A percentile compares a stretch with the other conserved stretches of the same genome.
Conservation (phyloP, 2,329 filamentous ascomycete species). For the Alternaria sp. region DNA sequence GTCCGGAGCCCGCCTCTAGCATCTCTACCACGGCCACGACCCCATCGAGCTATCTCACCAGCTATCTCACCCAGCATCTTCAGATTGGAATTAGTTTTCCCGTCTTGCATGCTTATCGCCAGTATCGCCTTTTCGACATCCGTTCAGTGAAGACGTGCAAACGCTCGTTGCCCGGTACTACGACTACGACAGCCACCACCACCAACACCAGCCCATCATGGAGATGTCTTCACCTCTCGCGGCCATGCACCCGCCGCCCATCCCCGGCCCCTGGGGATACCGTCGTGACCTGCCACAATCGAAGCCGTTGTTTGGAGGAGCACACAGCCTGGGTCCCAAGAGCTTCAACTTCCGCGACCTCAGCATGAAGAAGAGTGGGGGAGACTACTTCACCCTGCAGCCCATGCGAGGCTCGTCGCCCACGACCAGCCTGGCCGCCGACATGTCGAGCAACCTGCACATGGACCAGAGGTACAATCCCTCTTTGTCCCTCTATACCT, state of each 20-base stretch:
- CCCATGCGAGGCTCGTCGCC: conserved; percentile 86
- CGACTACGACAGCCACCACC: conserved; percentile 61
- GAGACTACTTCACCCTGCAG: conserved; percentile 85
- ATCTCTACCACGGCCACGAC: conserved; percentile 13
- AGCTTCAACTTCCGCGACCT: conserved; percentile 80
- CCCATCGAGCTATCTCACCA: conserved; percentile 6
- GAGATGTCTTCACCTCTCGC: conserved; percentile 94
- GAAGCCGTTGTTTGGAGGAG: conserved; percentile 62
- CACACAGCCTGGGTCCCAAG: conserved; percentile 65
- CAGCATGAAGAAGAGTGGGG: conserved; percentile 72
- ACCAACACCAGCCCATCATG: conserved; percentile 62
- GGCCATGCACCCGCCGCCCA: conserved; percentile 81
- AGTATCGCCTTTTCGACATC: conserved; percentile 26
- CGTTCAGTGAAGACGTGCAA: conserved; percentile 28
- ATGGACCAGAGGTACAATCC: conserved; percentile 84
- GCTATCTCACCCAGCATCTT: conserved; percentile 46
- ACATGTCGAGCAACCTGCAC: conserved; percentile 96
- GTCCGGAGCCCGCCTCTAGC: conserved; percentile 33
- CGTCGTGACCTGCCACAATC: conserved; percentile 64
- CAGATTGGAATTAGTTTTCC: conserved; percentile 53
- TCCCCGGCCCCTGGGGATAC: conserved; percentile 71
- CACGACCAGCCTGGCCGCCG: conserved; percentile 87
- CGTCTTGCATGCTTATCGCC: conserved; percentile 51
- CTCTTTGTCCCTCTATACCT: conserved; percentile 37
- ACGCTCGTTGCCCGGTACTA: conserved; percentile 63